These are phyloP conservation scores for Deinandra increscens DNA, from an alignment of 129 eudicot genomes.

Conservation along the genomic window DNA sequence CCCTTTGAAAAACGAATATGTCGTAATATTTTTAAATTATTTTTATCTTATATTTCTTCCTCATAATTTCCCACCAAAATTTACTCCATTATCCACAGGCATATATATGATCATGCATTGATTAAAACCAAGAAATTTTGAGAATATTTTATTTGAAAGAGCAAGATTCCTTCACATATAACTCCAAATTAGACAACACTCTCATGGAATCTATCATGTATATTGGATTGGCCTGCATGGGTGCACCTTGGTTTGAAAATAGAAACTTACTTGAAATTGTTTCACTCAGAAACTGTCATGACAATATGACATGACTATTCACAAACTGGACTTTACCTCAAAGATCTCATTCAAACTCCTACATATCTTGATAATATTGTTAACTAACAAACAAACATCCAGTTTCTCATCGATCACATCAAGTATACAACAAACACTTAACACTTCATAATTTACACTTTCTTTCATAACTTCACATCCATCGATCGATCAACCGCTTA, in stretches of 20 bases:
- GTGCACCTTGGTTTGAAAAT: slow-evolving; percentile 4
- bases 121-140: background rate
- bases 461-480: slow-evolving; percentile 1
- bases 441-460: too few relatives aligned
- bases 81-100: background rate
- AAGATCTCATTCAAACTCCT: background rate
- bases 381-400: too few relatives aligned
- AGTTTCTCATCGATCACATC: too few relatives aligned
- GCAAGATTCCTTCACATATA: slow-evolving; percentile 9
- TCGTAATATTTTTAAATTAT: too few relatives aligned
- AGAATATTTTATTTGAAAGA: background rate
- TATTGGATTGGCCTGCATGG: slow-evolving; percentile 1
- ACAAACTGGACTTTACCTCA: background rate
- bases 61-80: background rate
- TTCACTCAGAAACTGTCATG: too few relatives aligned
- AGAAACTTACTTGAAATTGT: background rate
- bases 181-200: slow-evolving; percentile 8
- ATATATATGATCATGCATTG: background rate
- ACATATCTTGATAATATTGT: too few relatives aligned
- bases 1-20: too few relatives aligned
- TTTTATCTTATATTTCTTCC: too few relatives aligned
- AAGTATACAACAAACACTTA: too few relatives aligned
- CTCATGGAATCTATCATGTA: background rate
- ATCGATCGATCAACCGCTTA: slow-evolving; percentile 23
- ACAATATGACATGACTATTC: background rate